Evolutionary conservation across 371 early-diverging fungal genomes (phyloP).

Genomic region (Mucor plumbeus): DNA sequence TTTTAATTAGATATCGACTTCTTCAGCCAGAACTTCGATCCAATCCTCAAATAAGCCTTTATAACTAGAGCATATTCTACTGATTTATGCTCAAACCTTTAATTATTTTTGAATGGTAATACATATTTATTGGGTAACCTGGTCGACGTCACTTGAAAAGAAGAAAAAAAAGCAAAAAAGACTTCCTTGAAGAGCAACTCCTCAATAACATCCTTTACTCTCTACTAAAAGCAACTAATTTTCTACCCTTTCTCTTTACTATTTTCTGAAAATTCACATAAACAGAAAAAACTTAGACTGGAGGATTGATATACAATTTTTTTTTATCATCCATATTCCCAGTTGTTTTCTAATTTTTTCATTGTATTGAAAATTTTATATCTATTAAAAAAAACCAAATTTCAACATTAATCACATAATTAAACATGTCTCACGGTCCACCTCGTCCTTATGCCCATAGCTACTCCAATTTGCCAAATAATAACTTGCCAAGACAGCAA

Average conservation of each 20-base stretch:
- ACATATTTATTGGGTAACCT: background rate
- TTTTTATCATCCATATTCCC: background rate
- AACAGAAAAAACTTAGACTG: background rate
- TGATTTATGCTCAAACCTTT: background rate
- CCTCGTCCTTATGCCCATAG: slow-evolving; percentile 3
- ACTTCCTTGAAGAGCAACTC: background rate
- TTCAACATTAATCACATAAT: too few relatives aligned
- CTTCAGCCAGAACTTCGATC: background rate
- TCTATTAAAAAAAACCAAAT: background rate
- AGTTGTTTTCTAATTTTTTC: background rate
- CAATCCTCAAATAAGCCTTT: background rate
- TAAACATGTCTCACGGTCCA: background rate
- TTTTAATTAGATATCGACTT: background rate
- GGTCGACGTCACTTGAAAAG: background rate
- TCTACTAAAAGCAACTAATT: too few relatives aligned
- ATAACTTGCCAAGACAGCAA: slow-evolving; percentile 5
- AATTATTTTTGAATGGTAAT: background rate
- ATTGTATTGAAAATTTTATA: too few relatives aligned
- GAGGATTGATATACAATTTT: background rate
- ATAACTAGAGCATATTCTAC: background rate
- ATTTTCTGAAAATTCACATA: background rate
- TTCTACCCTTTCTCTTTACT: background rate
- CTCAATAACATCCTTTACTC: background rate
- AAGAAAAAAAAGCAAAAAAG: background rate
- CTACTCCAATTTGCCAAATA: background rate